Percentiles rank a stretch among this genome's conserved stretches.
Evolutionary conservation across 371 early-diverging fungal species (phyloP).

Genomic region (Mucor circinelloides): DNA sequence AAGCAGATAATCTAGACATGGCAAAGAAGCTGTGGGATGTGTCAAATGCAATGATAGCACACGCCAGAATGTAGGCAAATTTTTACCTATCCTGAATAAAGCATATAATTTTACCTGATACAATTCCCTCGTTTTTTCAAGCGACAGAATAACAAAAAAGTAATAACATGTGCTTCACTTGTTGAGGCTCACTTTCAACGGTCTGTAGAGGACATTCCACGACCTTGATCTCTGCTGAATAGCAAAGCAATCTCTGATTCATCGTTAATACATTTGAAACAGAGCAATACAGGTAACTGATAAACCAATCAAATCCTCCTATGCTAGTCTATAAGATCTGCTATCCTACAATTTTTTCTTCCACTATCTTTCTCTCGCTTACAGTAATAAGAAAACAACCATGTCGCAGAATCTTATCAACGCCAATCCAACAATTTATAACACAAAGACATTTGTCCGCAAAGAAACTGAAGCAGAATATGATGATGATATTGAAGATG

Average conservation of each 20-base stretch:
- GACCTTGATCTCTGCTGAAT: neutral
- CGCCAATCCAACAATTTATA: constrained; percentile 85
- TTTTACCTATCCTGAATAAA: neutral
- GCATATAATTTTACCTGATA: neutral
- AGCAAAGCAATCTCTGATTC: neutral
- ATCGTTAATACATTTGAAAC: neutral
- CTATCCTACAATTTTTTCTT: neutral
- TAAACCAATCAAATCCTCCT: neutral
- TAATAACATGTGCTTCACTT: neutral
- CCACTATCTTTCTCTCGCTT: neutral
- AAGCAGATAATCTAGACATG: neutral
- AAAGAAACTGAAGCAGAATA: constrained; percentile 61
- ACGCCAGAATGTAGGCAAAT: neutral
- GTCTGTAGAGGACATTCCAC: neutral
- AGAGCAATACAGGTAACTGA: neutral
- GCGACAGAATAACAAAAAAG: neutral
- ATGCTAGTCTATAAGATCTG: neutral
- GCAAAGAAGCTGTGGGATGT: constrained; percentile 1
- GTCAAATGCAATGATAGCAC: neutral
- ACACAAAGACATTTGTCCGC: constrained; percentile 53
- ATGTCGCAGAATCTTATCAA: constrained; percentile 66
- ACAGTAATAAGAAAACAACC: neutral
- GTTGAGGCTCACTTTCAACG: neutral
- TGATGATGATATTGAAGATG: constrained; percentile 72
- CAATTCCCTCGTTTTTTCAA: neutral